Conservation (phyloP, 1,284 basidiomycete species). For the Austroboletus niveus region DNA sequence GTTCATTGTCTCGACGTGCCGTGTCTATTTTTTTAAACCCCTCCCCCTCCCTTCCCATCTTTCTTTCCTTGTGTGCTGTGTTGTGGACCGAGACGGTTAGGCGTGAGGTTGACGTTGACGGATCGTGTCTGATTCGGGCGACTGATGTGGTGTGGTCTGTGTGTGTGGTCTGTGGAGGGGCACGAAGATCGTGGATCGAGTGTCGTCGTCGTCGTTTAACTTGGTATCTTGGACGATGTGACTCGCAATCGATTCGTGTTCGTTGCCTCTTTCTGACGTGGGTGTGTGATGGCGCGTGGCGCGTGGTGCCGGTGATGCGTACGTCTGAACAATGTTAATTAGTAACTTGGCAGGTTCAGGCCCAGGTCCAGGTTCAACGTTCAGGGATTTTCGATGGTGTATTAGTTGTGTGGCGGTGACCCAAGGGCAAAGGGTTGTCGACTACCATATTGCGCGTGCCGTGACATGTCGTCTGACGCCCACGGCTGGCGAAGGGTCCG, state of each 20-base stretch:
- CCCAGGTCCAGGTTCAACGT: no score
- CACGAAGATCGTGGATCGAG: no score
- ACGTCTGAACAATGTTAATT: no score
- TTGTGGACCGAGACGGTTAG: slow-evolving; percentile 19
- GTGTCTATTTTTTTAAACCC: slow-evolving; percentile 5
- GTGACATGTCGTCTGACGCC: no score
- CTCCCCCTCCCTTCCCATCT: neutral
- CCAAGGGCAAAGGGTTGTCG: no score
- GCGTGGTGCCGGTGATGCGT: no score
- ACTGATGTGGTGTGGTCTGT: neutral
- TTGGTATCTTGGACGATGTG: slow-evolving; percentile 8
- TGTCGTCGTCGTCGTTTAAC: neutral
- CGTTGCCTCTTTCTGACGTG: neutral
- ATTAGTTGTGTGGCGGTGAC: no score
- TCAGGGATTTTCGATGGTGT: no score
- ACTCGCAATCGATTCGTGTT: slow-evolving; percentile 14
- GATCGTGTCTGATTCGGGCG: slow-evolving; percentile 6
- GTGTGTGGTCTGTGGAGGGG: no score
- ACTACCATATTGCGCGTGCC: no score
- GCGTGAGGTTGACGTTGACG: slow-evolving; percentile 10
- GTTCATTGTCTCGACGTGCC: slow-evolving; percentile 23
- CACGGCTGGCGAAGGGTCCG: no score
- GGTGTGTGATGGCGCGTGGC: neutral
- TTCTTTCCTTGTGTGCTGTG: slow-evolving; percentile 7
- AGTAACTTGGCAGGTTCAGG: no score